These are phyloP conservation scores for Ogataea henricii DNA, from an alignment of 805 yeast genomes.

Conservation along the genomic window DNA sequence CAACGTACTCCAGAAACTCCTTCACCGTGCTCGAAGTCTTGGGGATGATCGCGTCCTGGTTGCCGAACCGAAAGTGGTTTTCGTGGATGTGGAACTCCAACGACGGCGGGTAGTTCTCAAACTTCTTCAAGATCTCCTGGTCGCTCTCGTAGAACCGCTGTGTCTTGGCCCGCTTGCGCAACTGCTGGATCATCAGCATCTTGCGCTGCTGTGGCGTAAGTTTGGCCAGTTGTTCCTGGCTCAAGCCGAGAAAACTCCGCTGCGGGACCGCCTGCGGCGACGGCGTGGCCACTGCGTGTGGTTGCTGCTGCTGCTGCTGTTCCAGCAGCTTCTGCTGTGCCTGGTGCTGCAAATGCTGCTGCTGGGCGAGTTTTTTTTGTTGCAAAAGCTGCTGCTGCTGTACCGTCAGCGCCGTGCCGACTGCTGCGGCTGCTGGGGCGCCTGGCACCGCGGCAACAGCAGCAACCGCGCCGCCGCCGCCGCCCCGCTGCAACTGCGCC, in stretches of 20 bases:
- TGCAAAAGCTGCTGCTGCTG: conserved; percentile 4
- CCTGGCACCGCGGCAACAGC: background rate
- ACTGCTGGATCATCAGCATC: conserved; percentile 42
- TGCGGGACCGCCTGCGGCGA: conserved; percentile 25
- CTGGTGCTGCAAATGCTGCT: conserved; percentile 6
- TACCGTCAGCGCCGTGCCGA: background rate
- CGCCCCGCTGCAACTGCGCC: conserved; percentile 17
- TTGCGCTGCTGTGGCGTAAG: conserved; percentile 45
- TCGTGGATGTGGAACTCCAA: conserved; percentile 88
- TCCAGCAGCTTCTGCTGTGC: conserved; percentile 22
- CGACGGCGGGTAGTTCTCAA: conserved; percentile 75
- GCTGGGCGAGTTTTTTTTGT: conserved; percentile 8
- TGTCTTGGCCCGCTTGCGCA: conserved; percentile 46
- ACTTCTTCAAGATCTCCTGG: conserved; percentile 73
- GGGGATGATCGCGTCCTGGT: conserved; percentile 84
- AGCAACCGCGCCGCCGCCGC: background rate
- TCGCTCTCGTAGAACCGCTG: conserved; percentile 69
- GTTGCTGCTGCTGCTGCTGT: conserved; percentile 19
- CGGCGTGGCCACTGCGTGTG: conserved; percentile 25
- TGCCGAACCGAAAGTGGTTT: conserved; percentile 88
- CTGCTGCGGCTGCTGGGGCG: background rate
- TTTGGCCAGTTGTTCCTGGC: conserved; percentile 35
- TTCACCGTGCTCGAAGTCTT: conserved; percentile 75
- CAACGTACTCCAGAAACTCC: conserved; percentile 77
- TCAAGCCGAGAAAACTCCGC: conserved; percentile 27